Conservation (phyloP, 148 eudicot genomes). For the Nyssa sinensis region DNA sequence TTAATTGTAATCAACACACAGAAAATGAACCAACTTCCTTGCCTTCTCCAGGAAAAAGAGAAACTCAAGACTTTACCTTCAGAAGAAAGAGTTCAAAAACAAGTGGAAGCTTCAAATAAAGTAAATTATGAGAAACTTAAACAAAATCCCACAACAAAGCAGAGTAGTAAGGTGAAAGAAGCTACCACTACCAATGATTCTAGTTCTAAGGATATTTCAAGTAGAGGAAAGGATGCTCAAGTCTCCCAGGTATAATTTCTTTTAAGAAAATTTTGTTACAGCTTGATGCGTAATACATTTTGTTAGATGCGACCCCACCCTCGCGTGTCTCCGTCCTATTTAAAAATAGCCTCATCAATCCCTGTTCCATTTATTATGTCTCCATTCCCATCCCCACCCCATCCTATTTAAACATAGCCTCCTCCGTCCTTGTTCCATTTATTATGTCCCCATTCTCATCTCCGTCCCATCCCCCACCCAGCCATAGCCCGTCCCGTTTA, state of each 20-base stretch:
- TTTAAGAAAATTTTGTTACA: not conserved
- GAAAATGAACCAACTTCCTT: not conserved
- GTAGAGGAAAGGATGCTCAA: constrained; percentile 37
- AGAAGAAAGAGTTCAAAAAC: constrained; percentile 31
- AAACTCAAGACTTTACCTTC: constrained; percentile 29
- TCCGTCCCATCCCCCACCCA: no score
- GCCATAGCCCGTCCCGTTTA: no score
- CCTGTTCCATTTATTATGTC: no score
- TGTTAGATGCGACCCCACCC: no score
- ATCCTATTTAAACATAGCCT: no score
- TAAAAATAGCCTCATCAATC: no score
- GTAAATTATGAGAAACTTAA: constrained; percentile 28
- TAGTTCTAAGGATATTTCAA: constrained; percentile 28
- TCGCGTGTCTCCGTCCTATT: no score
- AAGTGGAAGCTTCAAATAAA: constrained; percentile 25
- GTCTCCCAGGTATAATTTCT: constrained; percentile 54
- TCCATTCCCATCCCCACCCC: no score
- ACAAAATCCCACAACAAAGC: constrained; percentile 19
- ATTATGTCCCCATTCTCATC: no score
- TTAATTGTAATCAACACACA: not conserved
- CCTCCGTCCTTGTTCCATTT: no score
- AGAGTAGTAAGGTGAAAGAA: constrained; percentile 36
- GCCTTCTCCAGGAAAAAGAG: constrained; percentile 54
- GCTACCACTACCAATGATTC: constrained; percentile 21
- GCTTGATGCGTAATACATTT: not conserved